Conservation (phyloP, 2,329 filamentous ascomycete species). For the Diaporthe australafricana region DNA sequence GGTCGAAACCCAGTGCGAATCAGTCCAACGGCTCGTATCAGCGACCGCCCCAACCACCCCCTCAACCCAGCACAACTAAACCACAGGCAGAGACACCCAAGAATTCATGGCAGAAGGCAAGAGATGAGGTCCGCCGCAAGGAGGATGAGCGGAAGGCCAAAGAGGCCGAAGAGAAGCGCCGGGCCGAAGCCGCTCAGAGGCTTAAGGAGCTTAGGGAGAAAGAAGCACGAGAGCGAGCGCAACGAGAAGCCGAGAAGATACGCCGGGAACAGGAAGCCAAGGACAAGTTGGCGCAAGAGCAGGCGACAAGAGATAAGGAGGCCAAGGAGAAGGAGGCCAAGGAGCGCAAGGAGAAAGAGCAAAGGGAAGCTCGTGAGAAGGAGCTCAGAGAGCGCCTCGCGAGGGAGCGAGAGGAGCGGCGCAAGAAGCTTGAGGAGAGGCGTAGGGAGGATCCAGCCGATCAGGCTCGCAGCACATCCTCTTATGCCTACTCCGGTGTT, state of each 20-base stretch:
- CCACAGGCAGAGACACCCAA: constrained; percentile 51
- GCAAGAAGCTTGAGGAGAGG: constrained; percentile 45
- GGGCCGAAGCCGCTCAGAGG: constrained; percentile 65
- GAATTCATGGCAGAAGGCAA: constrained; percentile 74
- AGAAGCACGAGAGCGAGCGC: constrained; percentile 59
- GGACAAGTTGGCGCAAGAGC: constrained; percentile 47
- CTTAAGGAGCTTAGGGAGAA: constrained; percentile 68
- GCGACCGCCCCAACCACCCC: constrained; percentile 38
- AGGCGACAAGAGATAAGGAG: constrained; percentile 53
- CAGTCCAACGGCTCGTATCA: constrained; percentile 43
- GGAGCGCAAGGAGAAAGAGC: constrained; percentile 45
- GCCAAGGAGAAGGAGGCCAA: constrained; percentile 51
- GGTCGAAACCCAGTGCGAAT: constrained; percentile 40
- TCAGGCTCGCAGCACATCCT: constrained; percentile 57
- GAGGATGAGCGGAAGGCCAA: constrained; percentile 73
- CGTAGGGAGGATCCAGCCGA: constrained; percentile 47
- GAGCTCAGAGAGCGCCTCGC: constrained; percentile 44
- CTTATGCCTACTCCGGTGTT: constrained; percentile 73
- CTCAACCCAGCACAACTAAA: constrained; percentile 42
- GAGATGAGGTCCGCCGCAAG: constrained; percentile 72
- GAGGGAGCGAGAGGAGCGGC: constrained; percentile 37
- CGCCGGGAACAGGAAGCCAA: constrained; percentile 48
- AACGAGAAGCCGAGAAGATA: constrained; percentile 44
- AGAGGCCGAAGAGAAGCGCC: constrained; percentile 71
- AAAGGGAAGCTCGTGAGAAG: constrained; percentile 46